These are phyloP conservation scores for Aspergillus avenaceus DNA, from an alignment of 495 filamentous ascomycete species.

Conservation along the genomic window DNA sequence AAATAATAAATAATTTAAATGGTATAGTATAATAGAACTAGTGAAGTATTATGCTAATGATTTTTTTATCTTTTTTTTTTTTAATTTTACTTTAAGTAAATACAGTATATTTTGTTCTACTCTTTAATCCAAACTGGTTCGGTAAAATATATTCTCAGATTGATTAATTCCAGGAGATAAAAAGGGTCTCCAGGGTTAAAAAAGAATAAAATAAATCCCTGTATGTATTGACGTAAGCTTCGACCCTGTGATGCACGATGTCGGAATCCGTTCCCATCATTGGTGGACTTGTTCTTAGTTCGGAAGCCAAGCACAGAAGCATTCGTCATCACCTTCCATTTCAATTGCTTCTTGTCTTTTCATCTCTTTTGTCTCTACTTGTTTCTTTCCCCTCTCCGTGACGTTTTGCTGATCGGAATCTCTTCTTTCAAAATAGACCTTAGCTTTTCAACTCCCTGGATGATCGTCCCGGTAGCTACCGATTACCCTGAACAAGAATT, in stretches of 20 bases:
- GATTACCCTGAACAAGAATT: not conserved
- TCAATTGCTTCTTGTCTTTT: too few species aligned
- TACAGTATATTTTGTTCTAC: too few species aligned
- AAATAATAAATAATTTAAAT: too few species aligned
- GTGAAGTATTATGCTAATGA: not conserved
- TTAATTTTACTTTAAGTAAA: not conserved
- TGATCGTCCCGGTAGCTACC: not conserved
- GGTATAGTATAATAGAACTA: too few species aligned
- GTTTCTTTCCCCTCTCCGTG: not conserved
- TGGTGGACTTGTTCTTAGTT: not conserved
- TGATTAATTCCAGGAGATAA: not conserved
- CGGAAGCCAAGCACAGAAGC: slow-evolving; percentile 2
- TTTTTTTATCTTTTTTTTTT: not conserved
- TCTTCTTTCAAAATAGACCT: not conserved
- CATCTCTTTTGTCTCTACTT: too few species aligned
- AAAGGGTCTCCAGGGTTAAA: not conserved
- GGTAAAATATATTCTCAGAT: too few species aligned
- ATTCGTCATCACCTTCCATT: slow-evolving; percentile 1
- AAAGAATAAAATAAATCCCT: not conserved
- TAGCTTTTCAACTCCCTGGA: not conserved
- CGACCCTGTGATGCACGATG: not conserved
- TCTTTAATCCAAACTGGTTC: too few species aligned
- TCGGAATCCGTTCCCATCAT: not conserved
- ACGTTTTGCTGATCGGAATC: not conserved
- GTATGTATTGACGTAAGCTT: slow-evolving; percentile 11